Evolutionary conservation across 1,284 basidiomycete species (phyloP).

Genomic region (Malassezia arunalokei): DNA sequence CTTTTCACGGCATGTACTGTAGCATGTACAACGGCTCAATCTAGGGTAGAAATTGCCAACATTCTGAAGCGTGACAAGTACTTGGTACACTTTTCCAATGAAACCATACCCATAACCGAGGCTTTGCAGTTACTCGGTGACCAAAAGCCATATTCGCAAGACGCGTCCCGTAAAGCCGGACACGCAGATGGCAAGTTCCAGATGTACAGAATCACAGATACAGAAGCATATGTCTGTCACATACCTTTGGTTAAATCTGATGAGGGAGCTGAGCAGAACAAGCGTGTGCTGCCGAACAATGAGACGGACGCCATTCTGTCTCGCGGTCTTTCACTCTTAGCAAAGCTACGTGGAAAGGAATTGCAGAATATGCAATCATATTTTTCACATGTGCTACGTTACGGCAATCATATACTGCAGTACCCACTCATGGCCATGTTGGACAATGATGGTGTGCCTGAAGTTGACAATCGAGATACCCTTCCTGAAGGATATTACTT

Average conservation of each 20-base stretch:
- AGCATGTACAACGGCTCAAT: background rate
- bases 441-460: background rate
- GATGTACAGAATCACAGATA: background rate
- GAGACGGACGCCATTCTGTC: background rate
- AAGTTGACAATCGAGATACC: background rate
- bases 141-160: background rate
- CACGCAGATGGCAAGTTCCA: slow-evolving; percentile 2
- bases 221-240: slow-evolving; percentile 6
- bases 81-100: slow-evolving; percentile 4
- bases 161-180: background rate
- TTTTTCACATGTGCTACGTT: slow-evolving; percentile 9
- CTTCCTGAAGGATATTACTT: slow-evolving; percentile 3
- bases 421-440: background rate
- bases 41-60: background rate
- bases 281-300: background rate
- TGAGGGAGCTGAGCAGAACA: background rate
- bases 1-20: too few species aligned
- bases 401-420: background rate
- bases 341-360: background rate
- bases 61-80: background rate
- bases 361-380: background rate
- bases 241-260: background rate
- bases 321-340: background rate
- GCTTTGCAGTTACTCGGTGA: background rate
- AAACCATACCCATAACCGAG: slow-evolving; percentile 1